Base-by-base conservation (phyloP, 306 rosid species). In the Quercus berberidifolia region DNA sequence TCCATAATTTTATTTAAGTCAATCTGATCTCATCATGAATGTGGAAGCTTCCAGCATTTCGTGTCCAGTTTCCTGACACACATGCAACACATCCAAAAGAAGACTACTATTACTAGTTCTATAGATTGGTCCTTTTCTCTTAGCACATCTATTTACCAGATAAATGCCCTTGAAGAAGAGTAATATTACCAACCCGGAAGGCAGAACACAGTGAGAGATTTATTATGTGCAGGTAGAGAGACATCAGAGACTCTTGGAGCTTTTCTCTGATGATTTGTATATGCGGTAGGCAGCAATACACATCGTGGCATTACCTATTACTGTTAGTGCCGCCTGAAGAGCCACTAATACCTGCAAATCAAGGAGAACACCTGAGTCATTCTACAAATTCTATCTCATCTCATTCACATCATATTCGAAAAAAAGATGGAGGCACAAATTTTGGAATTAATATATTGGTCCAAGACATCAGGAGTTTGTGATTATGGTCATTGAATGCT, bases 331-430 rank as follows among this genome's bases (percentile, higher is more conserved):
- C 17, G 93, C 99, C 84, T 96, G 97, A 82, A 96, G 90, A 83
- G 96, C 97, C 83, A 96, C 99, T 92, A 96, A 77, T 65, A 91
- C 97, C 99, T 96, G 65, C 82, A 90, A 84, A 19, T 80, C 86
- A 85, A 38, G 31, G 71, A 55, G 55, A 55, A 75, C 54, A 43
- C 14, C 76, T 10, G 67, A 59, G 76, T 79, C 79, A 83, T 74
- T 35, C 67, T 70, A 31, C 58, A 28, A 69, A 56, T 30, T 57
- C 81, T 69, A 30, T 69, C 23, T 28, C 49, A 76, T n/a, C 58
- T 38, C 52, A 64, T 74, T 81, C 82, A 33, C 31, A 52, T 55
- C 64, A 54, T 19, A 81, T 51, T 69, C 26, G 11, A 63, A 35
- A 67, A 69, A 75, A 70, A 19, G 26, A 86, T 56, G 81, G 63